Percentiles rank a stretch among this genome's conserved stretches.
Evolutionary conservation across 2,329 filamentous ascomycete species (phyloP).

Genomic region (Endoconidiophora laricicola): DNA sequence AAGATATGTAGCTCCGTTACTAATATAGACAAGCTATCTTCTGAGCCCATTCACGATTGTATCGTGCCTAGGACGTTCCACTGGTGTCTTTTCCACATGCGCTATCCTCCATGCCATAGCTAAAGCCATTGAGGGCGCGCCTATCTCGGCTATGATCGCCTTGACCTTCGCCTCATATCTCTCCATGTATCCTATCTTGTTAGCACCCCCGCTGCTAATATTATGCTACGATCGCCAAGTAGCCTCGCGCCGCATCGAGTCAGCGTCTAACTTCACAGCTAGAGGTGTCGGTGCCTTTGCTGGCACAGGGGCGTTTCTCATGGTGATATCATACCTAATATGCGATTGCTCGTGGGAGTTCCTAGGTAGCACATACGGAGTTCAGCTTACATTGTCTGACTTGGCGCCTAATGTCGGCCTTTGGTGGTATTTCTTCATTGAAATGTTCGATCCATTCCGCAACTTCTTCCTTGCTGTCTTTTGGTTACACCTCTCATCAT

Average conservation of each 20-base stretch:
- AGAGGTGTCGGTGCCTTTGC: slow-evolving; percentile 36
- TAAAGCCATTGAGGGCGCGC: slow-evolving; percentile 59
- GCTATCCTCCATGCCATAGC: slow-evolving; percentile 73
- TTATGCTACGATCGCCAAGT: slow-evolving; percentile 57
- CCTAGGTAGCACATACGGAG: slow-evolving; percentile 74
- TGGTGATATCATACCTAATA: slow-evolving; percentile 56
- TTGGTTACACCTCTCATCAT: slow-evolving; percentile 85
- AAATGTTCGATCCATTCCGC: slow-evolving; percentile 97
- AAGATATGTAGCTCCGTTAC: not conserved
- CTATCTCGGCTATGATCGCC: slow-evolving; percentile 63
- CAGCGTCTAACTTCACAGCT: slow-evolving; percentile 33
- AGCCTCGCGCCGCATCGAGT: slow-evolving; percentile 21
- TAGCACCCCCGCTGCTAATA: slow-evolving; percentile 67
- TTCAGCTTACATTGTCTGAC: slow-evolving; percentile 79
- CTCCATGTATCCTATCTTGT: slow-evolving; percentile 76
- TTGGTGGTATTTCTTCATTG: slow-evolving; percentile 99
- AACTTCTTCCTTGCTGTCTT: slow-evolving; percentile 96
- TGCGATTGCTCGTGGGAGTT: slow-evolving; percentile 76
- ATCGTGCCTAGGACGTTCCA: slow-evolving; percentile 78
- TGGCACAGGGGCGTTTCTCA: slow-evolving; percentile 40
- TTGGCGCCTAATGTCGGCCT: slow-evolving; percentile 87
- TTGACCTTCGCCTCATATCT: slow-evolving; percentile 79
- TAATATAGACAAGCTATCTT: slow-evolving; percentile 45
- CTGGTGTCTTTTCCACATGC: slow-evolving; percentile 73
- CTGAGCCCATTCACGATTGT: slow-evolving; percentile 91